Base-by-base conservation (phyloP, 2,329 filamentous ascomycete species). In the Beauveria caledonica region DNA sequence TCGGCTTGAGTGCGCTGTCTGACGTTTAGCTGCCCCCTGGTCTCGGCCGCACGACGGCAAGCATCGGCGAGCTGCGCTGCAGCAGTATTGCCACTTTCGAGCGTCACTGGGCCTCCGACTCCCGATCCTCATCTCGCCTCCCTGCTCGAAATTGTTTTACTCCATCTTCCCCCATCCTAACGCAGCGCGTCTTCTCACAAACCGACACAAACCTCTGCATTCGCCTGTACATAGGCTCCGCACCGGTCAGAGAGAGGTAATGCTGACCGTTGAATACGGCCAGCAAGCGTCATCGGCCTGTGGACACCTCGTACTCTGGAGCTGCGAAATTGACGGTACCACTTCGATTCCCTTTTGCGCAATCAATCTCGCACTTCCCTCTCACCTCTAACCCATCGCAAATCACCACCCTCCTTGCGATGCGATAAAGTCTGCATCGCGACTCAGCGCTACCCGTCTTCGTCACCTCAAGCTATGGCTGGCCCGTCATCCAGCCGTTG, bases 401-500 rank as follows among this genome's bases (percentile, higher is more conserved):
- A 17, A n/a, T 33, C 29, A 27, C 33, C 33, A 42, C 33, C 5
- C 25, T 51, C 9, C 10, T 59, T 21, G 36, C 33, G 15, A 59
- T 59, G 56, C 25, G 15, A 33, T 59, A 36, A 59, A 23, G 5
- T 19, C 5, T 17, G 7, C 11, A 44, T 23, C 5, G 48, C 48
- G 48, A 45, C 5, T 39, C 27, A 13, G 44, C 45, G 39, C 39
- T 7, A 15, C 21, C 2, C 36, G 4, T 58, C n/a, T 8, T 15
- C 29, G 10, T 48, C 29, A 0, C 21, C 36, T 56, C 25, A 25
- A 27, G 61, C 59, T 59, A 66, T 66, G 65, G 61, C 58, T 42
- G 45, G 40, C 50, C 60, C 60, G 45, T 57, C 58, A 11, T 49
- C 62, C 49, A 55, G 51, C 51, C 58, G 60, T 39, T 54, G 63